phyloP scores from a whole-genome alignment of 805 yeast species.

The Isabelozyma rhagii region DNA sequence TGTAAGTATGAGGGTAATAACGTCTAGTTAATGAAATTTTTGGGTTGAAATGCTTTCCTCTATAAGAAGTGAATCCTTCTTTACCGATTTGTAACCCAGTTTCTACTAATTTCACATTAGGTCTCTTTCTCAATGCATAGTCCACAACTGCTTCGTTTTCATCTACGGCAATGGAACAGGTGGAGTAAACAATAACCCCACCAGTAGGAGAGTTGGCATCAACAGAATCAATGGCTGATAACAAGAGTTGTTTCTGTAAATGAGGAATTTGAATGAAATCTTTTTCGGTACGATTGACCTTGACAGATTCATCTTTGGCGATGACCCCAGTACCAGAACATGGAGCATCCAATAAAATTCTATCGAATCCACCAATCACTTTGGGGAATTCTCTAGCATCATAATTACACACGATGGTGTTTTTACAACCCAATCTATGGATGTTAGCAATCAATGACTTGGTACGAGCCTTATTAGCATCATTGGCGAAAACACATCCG shows the following conservation, averaged over 20 bases:
- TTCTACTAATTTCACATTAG: slow-evolving; percentile 91
- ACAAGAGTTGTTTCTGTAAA: slow-evolving; percentile 86
- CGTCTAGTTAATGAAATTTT: slow-evolving; percentile 80
- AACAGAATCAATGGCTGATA: slow-evolving; percentile 96
- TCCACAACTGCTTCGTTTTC: slow-evolving; percentile 99
- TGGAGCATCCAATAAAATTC: slow-evolving; percentile 95
- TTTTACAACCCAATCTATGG: slow-evolving; percentile 94
- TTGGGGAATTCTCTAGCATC: slow-evolving; percentile 98
- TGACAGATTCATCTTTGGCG: slow-evolving; percentile 94
- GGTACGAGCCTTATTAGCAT: slow-evolving; percentile 93
- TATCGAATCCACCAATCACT: slow-evolving; percentile 97
- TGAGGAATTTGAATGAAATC: slow-evolving; percentile 97
- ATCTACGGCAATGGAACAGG: slow-evolving; percentile 97
- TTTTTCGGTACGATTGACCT: slow-evolving; percentile 89
- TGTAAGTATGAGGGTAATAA: slow-evolving; percentile 97
- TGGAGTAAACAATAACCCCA: slow-evolving; percentile 92
- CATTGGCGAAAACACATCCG: slow-evolving; percentile 96
- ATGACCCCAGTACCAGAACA: slow-evolving; percentile 99
- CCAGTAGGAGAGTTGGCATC: slow-evolving; percentile 91
- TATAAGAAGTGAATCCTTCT: slow-evolving; percentile 88
- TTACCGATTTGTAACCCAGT: slow-evolving; percentile 92
- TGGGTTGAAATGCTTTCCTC: slow-evolving; percentile 88
- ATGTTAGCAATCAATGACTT: slow-evolving; percentile 95
- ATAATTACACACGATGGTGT: slow-evolving; percentile 93
- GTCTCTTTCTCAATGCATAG: slow-evolving; percentile 92